phyloP scores from a whole-genome alignment of 306 rosid species.

The Rosa chinensis region DNA sequence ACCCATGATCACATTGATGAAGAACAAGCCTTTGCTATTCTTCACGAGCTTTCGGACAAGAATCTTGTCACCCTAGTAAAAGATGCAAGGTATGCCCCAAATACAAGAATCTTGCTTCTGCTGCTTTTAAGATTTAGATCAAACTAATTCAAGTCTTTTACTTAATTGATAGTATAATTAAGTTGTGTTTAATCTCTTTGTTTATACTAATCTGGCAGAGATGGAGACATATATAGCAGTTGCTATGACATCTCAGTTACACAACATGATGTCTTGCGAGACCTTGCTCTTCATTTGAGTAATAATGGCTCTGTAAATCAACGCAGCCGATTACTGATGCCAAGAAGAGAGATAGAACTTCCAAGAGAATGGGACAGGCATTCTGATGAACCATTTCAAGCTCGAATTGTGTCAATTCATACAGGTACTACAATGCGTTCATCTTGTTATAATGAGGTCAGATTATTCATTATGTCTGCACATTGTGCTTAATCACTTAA shows the following conservation, averaged over 20 bases:
- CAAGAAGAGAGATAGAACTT: slow-evolving; percentile 57
- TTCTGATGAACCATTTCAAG: slow-evolving; percentile 55
- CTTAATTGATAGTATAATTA: not conserved
- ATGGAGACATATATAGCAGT: slow-evolving; percentile 64
- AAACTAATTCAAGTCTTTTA: not conserved
- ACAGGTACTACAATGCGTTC: slow-evolving; percentile 49
- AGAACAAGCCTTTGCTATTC: slow-evolving; percentile 70
- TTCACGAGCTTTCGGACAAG: slow-evolving; percentile 76
- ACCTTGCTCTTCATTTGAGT: slow-evolving; percentile 74
- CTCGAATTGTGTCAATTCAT: slow-evolving; percentile 79
- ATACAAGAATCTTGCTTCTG: not conserved
- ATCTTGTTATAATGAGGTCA: not conserved
- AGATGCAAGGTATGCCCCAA: slow-evolving; percentile 56
- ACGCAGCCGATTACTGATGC: slow-evolving; percentile 73
- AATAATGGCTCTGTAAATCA: slow-evolving; percentile 31
- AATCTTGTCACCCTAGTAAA: slow-evolving; percentile 76
- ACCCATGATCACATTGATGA: slow-evolving; percentile 60
- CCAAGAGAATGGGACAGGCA: slow-evolving; percentile 79
- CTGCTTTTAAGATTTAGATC: not conserved
- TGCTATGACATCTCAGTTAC: slow-evolving; percentile 73
- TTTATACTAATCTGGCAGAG: slow-evolving; percentile 44
- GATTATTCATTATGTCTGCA: not conserved
- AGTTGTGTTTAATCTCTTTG: slow-evolving; percentile 15
- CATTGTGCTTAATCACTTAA: slow-evolving; percentile 4
- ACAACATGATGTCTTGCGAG: slow-evolving; percentile 86